Evolutionary conservation across 225 moss, liverwort and hornwort genomes (phyloP), one percentile per base, ranked within the genome.

Genomic region (Neckera pumila): DNA sequence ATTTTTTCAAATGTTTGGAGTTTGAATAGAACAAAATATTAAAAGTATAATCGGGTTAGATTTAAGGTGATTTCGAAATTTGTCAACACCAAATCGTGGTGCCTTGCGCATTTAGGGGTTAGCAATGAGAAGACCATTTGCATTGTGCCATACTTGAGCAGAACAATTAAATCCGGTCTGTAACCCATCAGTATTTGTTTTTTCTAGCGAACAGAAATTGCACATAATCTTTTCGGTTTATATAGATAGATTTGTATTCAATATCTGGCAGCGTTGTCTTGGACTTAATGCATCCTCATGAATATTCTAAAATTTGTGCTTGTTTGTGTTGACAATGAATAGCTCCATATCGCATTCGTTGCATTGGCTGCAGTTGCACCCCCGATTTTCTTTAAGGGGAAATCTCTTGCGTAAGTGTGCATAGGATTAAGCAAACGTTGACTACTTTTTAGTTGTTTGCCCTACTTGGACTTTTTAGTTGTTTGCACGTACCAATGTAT

Each of bases 381-480:
- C 87, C 98, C 97, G 84, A 95, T 98, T 61, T 93, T 98, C 40
- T 97, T 98, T 42, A 98, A 95, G 75, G 98, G 98, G 45, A 98
- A 96, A 89, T 98, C 98, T 60, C 95, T 98, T 91, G 97, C 98
- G 98, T 98, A 93, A 98, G 98, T 93, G n/a, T 84, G 38, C 82
- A 80, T 76, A 33, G 43, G 30, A 51, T 22, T 69, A 76, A 47
- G 81, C 51, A 87, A 42, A 17, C 21, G 45, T 61, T 84, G 47
- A n/a, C n/a, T n/a, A n/a, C n/a, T n/a, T n/a, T n/a, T n/a, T n/a
- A n/a, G n/a, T n/a, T n/a, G n/a, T n/a, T n/a, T n/a, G n/a, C n/a
- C n/a, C n/a, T n/a, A n/a, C n/a, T n/a, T n/a, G n/a, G n/a, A n/a
- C n/a, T n/a, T n/a, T n/a, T n/a, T n/a, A n/a, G n/a, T n/a, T 42